Evolutionary conservation across 768 basidiomycete genomes (phyloP), one percentile per base, ranked within the genome.

Genomic region (Pseudohyphozyma bogoriensis): DNA sequence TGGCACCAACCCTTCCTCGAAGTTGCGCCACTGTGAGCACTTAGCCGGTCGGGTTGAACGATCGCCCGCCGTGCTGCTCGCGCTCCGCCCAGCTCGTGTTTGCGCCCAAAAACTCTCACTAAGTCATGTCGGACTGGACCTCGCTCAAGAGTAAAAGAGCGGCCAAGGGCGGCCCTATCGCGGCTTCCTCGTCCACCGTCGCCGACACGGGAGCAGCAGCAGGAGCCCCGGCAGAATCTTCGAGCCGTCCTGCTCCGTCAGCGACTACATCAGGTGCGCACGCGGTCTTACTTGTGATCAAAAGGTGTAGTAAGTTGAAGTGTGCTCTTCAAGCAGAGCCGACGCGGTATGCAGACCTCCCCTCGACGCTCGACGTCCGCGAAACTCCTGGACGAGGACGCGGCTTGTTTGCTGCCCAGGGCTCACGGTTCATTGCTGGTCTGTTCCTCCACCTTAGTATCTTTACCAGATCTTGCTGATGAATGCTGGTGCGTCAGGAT

Each of bases 351-450:
- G 36, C 13, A 24, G 51, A 52, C 31, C 16, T 52, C 35, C 51
- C 51, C 20, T 28, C 51, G 36, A 39, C 49, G 0, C 55, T 66
- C 40, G 18, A 50, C 9, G 61, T 63, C 8, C 37, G 28, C 1
- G 9, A 33, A 2, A 28, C 63, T 32, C 36, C 61, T 0, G 40
- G 47, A 0, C 51, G 52, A 4, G 65, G 65, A 0, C 60, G 65
- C 7, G 65, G 58, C 0, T 20, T 66, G 0, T 29, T 66, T 3
- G 53, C 55, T 12, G 29, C 44, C 11, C 2, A 16, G 4, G 0
- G 29, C 1, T n/a, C n/a, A n/a, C n/a, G n/a, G n/a, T 1, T 65
- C 35, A n/a, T 4, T 4, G 18, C 59, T 1, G 63, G 63, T 36
- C 1, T 20, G 24, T 16, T 15, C 22, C n/a, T 35, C 2, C n/a